Conservation (phyloP, 495 filamentous ascomycete genomes). For the Cercophora newfieldiana region DNA sequence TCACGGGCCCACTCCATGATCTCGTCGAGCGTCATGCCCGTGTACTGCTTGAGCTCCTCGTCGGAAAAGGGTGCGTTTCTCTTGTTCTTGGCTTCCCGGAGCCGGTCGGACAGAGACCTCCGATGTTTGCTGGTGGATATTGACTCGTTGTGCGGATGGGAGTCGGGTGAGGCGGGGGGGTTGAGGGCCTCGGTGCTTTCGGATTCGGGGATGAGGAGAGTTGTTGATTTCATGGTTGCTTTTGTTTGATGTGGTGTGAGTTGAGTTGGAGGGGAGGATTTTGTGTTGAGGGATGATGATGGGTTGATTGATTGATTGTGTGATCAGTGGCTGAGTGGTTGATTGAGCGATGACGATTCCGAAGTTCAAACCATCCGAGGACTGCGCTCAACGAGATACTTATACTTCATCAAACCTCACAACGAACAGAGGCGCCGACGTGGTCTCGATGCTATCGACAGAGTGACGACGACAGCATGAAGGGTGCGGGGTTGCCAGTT, state of each 20-base stretch:
- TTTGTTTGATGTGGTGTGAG: not conserved
- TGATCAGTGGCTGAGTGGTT: no score
- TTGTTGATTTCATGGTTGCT: not conserved
- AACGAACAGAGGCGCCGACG: no score
- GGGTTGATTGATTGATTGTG: no score
- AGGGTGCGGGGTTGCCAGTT: not conserved
- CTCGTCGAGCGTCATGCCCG: conserved; percentile 2
- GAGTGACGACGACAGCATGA: no score
- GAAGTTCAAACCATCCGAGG: no score
- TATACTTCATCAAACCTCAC: no score
- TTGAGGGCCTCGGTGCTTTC: conserved; percentile 10
- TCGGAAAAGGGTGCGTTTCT: not conserved
- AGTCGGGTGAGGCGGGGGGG: not conserved
- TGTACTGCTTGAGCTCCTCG: conserved; percentile 8
- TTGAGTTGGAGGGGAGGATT: not conserved
- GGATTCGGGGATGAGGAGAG: not conserved
- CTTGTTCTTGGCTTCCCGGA: not conserved
- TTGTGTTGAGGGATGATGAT: not conserved
- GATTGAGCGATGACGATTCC: no score
- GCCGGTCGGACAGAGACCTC: not conserved
- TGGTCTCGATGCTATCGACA: no score
- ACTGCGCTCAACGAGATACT: no score
- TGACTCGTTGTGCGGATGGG: not conserved
- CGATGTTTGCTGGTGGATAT: not conserved
- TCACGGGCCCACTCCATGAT: conserved; percentile 6